These are phyloP conservation scores for Volvariella volvacea DNA, from an alignment of 1,284 basidiomycete species.

Conservation along the genomic window DNA sequence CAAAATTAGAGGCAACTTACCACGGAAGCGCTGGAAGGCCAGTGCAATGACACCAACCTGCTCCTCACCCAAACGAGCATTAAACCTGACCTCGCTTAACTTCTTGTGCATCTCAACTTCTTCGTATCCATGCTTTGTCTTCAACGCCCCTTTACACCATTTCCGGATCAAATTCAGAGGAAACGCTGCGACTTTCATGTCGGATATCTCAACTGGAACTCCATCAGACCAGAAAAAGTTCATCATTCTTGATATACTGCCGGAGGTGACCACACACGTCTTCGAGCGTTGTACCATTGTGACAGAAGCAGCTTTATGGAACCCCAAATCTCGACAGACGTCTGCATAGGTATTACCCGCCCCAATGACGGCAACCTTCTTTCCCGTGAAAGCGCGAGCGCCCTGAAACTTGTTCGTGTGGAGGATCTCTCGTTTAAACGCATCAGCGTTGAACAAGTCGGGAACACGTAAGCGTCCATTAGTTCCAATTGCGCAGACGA, in stretches of 20 bases:
- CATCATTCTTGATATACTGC: slow-evolving; percentile 18
- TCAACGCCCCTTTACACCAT: slow-evolving; percentile 23
- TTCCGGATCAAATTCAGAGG: slow-evolving; percentile 32
- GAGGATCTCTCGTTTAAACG: slow-evolving; percentile 23
- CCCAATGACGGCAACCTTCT: slow-evolving; percentile 32
- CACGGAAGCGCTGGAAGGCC: slow-evolving; percentile 23
- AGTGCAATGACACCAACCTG: slow-evolving; percentile 20
- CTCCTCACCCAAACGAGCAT: slow-evolving; percentile 22
- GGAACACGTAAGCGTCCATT: slow-evolving; percentile 27
- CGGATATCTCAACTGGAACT: slow-evolving; percentile 34
- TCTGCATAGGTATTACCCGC: slow-evolving; percentile 32
- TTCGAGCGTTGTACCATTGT: slow-evolving; percentile 34
- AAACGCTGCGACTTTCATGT: slow-evolving; percentile 35
- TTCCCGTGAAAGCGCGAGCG: slow-evolving; percentile 20
- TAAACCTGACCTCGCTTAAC: slow-evolving; percentile 30
- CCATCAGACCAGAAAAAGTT: slow-evolving; percentile 30
- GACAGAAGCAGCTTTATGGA: slow-evolving; percentile 22
- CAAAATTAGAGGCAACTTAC: too few species aligned
- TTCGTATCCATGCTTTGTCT: slow-evolving; percentile 16
- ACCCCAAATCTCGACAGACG: slow-evolving; percentile 29
- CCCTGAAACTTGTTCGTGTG: slow-evolving; percentile 25
- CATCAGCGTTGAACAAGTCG: slow-evolving; percentile 15
- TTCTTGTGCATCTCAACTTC: slow-evolving; percentile 28
- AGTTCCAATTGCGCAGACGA: slow-evolving; percentile 29
- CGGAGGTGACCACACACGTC: slow-evolving; percentile 29